Evolutionary conservation across 2,329 filamentous ascomycete species (phyloP), one percentile per base, ranked within the genome.

Genomic region (Dothideomycetes sp.): DNA sequence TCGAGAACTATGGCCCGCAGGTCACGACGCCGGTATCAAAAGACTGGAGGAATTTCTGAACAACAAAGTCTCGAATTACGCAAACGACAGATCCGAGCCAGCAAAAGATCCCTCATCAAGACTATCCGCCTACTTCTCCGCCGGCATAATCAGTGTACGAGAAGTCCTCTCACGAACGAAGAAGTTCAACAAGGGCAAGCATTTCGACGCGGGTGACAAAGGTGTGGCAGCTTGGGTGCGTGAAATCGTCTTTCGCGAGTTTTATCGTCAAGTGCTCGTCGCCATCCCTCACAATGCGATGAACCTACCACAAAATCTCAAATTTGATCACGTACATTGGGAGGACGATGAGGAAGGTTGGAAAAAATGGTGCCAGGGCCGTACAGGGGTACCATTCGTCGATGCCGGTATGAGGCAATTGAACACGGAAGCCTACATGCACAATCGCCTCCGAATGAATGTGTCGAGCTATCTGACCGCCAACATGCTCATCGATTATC

Each of bases 351-450:
- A 67, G 29, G 66, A 68, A 45, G 67, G 66, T 3, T 70, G 66
- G 58, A 53, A 67, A 44, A 67, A 67, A 40, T 70, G 67, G 68
- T 64, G 58, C 44, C 56, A 65, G 32, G 68, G 68, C 2, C 58
- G 44, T 9, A 67, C 68, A 0, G 69, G 69, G 8, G 62, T 67
- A 13, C 69, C 68, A 0, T 70, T 71, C 32, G 59, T 73, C 5
- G 69, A 72, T 46, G 68, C 69, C 0, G 68, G 68, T 0, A 72
- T 73, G 68, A 52, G 69, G 2, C 68, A 72, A 41, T 52, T 73
- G 30, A 65, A 66, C 29, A 46, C 55, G 1, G 68, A 71, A 46
- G 66, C 60, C 2, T 72, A 67, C 45, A 71, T 73, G 68, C 68
- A 73, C 45, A 72, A 72, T 41, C 61, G 69, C 1, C 52, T 68